These are phyloP conservation scores for Rhododendron molle DNA, from an alignment of 148 eudicot genomes.

Conservation along the genomic window DNA sequence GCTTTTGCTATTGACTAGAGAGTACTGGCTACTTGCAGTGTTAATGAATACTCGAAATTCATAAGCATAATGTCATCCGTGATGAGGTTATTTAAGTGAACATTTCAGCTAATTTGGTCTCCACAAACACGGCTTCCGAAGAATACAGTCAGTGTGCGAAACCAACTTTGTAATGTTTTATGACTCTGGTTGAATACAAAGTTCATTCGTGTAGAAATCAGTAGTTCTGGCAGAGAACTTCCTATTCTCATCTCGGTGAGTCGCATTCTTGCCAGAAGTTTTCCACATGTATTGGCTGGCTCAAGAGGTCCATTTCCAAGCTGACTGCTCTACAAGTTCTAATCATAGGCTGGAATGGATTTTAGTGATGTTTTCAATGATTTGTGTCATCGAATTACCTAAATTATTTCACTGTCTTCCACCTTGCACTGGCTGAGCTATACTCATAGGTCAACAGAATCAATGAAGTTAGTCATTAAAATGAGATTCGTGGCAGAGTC, in stretches of 20 bases:
- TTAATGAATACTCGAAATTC: neutral
- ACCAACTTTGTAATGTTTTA: neutral
- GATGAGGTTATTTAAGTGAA: neutral
- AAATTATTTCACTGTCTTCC: neutral
- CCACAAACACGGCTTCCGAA: neutral
- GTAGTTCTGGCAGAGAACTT: neutral
- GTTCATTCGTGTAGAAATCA: neutral
- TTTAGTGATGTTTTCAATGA: neutral
- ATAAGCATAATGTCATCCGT: neutral
- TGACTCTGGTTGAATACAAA: neutral
- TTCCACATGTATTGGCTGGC: neutral
- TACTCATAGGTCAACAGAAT: neutral
- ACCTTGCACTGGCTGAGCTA: neutral
- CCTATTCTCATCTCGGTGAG: neutral
- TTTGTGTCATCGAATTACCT: neutral
- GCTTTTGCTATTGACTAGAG: neutral
- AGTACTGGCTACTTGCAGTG: neutral
- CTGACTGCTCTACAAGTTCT: neutral
- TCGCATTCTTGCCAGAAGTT: neutral
- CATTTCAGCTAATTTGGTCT: neutral
- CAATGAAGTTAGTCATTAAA: too few species aligned
- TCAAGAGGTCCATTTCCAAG: neutral
- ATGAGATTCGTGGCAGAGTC: too few species aligned
- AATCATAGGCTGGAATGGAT: neutral
- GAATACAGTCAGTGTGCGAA: neutral